Evolutionary conservation across 164 flowering plant species (phyloP).

Genomic region (Paratinospora sagittata): DNA sequence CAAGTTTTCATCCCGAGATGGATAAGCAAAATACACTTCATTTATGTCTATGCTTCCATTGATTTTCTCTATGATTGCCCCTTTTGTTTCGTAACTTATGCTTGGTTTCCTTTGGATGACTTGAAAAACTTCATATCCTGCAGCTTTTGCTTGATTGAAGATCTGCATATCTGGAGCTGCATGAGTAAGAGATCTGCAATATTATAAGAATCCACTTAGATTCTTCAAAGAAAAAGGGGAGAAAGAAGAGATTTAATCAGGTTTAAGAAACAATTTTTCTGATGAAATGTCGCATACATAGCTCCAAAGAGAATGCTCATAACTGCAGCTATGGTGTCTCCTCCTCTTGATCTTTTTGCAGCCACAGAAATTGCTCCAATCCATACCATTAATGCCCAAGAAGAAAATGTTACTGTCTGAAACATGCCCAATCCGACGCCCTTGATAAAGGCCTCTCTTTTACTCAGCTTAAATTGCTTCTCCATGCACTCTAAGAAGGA

Average conservation of each 20-base stretch:
- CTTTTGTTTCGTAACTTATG: constrained; percentile 28
- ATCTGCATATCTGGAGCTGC: constrained; percentile 69
- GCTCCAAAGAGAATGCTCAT: constrained; percentile 78
- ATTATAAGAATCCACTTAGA: neutral
- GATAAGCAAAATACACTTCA: constrained; percentile 50
- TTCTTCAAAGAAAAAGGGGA: neutral
- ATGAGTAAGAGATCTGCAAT: constrained; percentile 55
- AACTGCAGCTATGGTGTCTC: constrained; percentile 58
- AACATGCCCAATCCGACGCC: constrained; percentile 64
- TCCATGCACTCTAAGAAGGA: constrained; percentile 43
- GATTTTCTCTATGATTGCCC: constrained; percentile 27
- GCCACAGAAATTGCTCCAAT: constrained; percentile 52
- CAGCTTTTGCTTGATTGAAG: constrained; percentile 65
- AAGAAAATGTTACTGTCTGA: constrained; percentile 48
- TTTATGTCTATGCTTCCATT: constrained; percentile 44
- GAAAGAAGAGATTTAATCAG: neutral
- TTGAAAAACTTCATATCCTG: constrained; percentile 51
- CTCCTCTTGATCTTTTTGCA: constrained; percentile 37
- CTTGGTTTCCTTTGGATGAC: constrained; percentile 44
- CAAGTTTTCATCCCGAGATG: constrained; percentile 41
- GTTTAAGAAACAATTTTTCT: neutral
- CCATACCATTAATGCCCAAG: constrained; percentile 71
- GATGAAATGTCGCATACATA: constrained; percentile 36
- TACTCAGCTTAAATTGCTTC: constrained; percentile 37
- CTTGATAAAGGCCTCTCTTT: constrained; percentile 53